Conservation (phyloP, 2,329 filamentous ascomycete genomes). For the Botryotinia calthae region DNA sequence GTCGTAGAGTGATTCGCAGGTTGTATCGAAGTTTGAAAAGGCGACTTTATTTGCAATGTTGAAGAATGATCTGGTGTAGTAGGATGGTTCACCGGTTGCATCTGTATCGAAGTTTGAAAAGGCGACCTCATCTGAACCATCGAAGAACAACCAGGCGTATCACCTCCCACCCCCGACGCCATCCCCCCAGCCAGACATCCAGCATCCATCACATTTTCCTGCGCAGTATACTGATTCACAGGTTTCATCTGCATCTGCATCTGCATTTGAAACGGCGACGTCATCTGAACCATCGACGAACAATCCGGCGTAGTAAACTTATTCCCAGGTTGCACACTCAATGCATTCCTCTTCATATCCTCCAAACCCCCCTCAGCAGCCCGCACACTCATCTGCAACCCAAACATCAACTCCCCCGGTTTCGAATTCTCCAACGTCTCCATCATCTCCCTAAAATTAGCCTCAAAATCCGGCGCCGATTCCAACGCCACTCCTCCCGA, state of each 20-base stretch:
- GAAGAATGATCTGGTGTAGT: neutral
- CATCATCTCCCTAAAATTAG: neutral
- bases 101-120: neutral
- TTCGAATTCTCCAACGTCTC: neutral
- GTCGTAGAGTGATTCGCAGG: neutral
- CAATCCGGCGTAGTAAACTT: no score
- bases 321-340: neutral
- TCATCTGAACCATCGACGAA: no score
- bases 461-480: neutral
- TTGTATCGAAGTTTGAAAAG: neutral
- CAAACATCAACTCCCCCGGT: neutral
- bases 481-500: neutral
- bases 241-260: neutral
- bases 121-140: neutral
- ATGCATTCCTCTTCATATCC: neutral
- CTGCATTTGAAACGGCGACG: no score
- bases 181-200: neutral
- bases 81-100: neutral
- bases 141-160: no score
- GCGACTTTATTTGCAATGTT: neutral
- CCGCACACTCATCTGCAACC: no score
- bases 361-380: no score
- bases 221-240: rapidly evolving
- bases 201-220: neutral
- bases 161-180: no score